These are phyloP conservation scores for Lactarius sp. DNA, from an alignment of 768 basidiomycete species.

Conservation along the genomic window DNA sequence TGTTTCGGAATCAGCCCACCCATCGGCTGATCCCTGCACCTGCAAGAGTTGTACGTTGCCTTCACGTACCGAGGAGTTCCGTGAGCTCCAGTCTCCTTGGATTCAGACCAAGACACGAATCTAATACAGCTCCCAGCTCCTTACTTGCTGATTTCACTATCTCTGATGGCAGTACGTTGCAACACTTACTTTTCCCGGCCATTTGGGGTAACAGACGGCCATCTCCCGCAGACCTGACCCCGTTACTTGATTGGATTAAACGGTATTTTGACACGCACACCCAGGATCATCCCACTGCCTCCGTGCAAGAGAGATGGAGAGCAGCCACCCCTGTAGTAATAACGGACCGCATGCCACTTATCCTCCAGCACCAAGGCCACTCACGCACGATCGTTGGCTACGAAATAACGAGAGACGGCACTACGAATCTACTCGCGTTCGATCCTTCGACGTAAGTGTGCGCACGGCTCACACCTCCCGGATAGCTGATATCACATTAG, in stretches of 20 bases:
- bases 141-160: constrained; percentile 63
- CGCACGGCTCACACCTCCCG: background rate
- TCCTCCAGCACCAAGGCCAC: constrained; percentile 80
- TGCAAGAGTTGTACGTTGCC: constrained; percentile 71
- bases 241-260: constrained; percentile 67
- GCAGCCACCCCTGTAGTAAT: constrained; percentile 46
- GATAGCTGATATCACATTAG: background rate
- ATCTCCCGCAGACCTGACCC: constrained; percentile 36
- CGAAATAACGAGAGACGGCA: constrained; percentile 56
- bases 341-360: constrained; percentile 71
- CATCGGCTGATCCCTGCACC: constrained; percentile 10
- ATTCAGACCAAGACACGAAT: constrained; percentile 1
- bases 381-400: constrained; percentile 86
- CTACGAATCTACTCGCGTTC: constrained; percentile 63
- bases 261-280: constrained; percentile 54
- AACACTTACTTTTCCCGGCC: background rate
- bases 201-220: background rate
- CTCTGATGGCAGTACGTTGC: constrained; percentile 40
- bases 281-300: constrained; percentile 28
- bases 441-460: constrained; percentile 63
- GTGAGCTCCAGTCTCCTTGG: constrained; percentile 40
- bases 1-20: background rate
- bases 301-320: constrained; percentile 50
- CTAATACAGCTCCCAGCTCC: constrained; percentile 37
- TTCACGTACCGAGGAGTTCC: constrained; percentile 77